phyloP scores from a whole-genome alignment of 2,329 filamentous ascomycete species.

The Fusarium coicis region DNA sequence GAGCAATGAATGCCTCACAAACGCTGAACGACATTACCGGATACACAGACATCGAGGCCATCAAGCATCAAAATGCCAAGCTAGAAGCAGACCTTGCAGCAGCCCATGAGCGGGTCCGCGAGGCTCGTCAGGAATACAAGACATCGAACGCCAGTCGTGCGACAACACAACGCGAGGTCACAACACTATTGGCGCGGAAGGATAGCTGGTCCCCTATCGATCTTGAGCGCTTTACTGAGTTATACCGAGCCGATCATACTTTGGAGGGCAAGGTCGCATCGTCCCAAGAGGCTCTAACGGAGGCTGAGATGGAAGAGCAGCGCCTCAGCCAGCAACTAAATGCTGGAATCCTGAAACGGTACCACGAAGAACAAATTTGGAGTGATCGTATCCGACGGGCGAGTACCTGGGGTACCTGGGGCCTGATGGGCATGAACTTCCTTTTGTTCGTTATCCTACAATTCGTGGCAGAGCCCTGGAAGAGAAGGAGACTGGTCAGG shows the following conservation, averaged over 20 bases:
- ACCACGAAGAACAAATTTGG: conserved; percentile 99
- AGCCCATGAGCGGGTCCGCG: conserved; percentile 74
- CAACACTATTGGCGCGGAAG: conserved; percentile 91
- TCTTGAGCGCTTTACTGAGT: conserved; percentile 91
- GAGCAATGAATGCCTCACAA: conserved; percentile 85
- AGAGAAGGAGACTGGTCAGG: conserved; percentile 80
- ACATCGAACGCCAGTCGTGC: conserved; percentile 85
- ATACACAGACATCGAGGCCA: conserved; percentile 88
- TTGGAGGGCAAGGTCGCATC: conserved; percentile 86
- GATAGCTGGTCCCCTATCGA: conserved; percentile 89
- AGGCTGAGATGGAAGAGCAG: conserved; percentile 83
- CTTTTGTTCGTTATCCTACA: conserved; percentile 87
- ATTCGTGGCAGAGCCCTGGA: conserved; percentile 93
- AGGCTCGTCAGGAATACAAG: conserved; percentile 80
- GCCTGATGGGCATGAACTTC: conserved; percentile 96
- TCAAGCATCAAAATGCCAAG: conserved; percentile 80
- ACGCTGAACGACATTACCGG: conserved; percentile 94
- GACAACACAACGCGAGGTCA: conserved; percentile 94
- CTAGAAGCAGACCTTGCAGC: conserved; percentile 69
- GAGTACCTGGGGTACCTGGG: conserved; percentile 98
- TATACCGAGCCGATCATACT: conserved; percentile 92
- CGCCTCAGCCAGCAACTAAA: conserved; percentile 80
- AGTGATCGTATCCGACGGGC: conserved; percentile 96
- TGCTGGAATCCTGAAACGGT: conserved; percentile 85
- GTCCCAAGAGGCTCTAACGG: conserved; percentile 76